A percentile compares a stretch with the other conserved stretches of the same genome.
phyloP scores from a whole-genome alignment of 2,329 filamentous ascomycete genomes.

The Periconia sp. region DNA sequence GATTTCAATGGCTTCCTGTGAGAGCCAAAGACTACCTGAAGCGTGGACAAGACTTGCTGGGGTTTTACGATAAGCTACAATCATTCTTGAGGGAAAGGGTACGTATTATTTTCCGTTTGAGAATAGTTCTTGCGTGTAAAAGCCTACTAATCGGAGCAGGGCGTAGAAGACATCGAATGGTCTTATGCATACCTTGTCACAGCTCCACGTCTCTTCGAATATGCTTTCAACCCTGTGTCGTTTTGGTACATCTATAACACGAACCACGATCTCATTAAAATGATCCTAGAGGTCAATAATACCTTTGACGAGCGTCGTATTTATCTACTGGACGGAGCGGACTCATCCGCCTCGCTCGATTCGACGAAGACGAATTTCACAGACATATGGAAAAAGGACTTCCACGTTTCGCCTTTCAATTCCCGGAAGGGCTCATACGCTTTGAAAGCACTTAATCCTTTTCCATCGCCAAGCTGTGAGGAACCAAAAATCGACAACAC shows the following conservation, averaged over 20 bases:
- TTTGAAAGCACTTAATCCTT: slow-evolving; percentile 50
- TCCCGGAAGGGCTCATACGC: slow-evolving; percentile 52
- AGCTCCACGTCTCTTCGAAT: slow-evolving; percentile 67
- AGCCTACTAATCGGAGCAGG: slow-evolving; percentile 44
- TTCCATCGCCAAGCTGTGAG: slow-evolving; percentile 33
- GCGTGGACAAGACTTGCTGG: slow-evolving; percentile 54
- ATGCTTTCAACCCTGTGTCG: slow-evolving; percentile 74
- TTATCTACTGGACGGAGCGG: slow-evolving; percentile 58
- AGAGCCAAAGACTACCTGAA: slow-evolving; percentile 63
- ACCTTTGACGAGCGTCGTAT: slow-evolving; percentile 72
- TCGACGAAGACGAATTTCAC: slow-evolving; percentile 44
- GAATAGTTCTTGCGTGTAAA: not conserved
- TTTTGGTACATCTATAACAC: slow-evolving; percentile 76
- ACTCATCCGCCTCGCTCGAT: slow-evolving; percentile 28
- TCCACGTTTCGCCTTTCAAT: slow-evolving; percentile 78
- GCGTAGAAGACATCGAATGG: slow-evolving; percentile 61
- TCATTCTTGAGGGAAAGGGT: slow-evolving; percentile 61
- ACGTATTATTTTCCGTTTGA: slow-evolving; percentile 4
- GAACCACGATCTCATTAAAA: slow-evolving; percentile 59
- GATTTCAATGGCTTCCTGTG: slow-evolving; percentile 60
- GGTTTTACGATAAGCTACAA: slow-evolving; percentile 65
- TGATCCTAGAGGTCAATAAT: slow-evolving; percentile 76
- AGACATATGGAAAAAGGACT: slow-evolving; percentile 67
- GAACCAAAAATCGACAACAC: slow-evolving; percentile 56
- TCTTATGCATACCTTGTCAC: slow-evolving; percentile 72